Conservation (phyloP, 192 early-diverging fungal species). For the Dissophora globulifera region DNA sequence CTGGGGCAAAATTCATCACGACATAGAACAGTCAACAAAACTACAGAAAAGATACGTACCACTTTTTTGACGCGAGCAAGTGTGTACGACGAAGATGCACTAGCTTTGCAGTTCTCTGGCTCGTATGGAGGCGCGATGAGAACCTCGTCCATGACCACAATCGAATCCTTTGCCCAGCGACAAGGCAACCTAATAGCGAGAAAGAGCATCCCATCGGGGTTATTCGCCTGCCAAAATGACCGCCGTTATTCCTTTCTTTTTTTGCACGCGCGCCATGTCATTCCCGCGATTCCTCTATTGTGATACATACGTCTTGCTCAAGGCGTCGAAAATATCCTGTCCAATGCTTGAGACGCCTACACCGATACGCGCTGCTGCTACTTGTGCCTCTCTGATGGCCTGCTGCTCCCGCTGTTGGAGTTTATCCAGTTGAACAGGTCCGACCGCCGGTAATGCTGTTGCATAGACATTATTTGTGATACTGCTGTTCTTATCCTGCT, state of each 20-base stretch:
- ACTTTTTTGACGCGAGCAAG: slow-evolving; percentile 83
- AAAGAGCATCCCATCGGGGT: too few relatives aligned
- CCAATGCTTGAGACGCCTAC: slow-evolving; percentile 81
- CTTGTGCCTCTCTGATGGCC: slow-evolving; percentile 58
- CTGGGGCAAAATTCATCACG: too few relatives aligned
- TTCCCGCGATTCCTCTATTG: too few relatives aligned
- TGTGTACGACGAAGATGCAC: slow-evolving; percentile 61
- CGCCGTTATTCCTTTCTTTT: too few relatives aligned
- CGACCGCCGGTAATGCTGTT: slow-evolving; percentile 51
- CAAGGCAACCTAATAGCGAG: slow-evolving; percentile 70
- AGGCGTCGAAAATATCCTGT: slow-evolving; percentile 83
- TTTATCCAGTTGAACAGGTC: slow-evolving; percentile 63
- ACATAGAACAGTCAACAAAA: too few relatives aligned
- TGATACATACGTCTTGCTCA: slow-evolving; percentile 83
- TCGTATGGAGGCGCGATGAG: slow-evolving; percentile 79
- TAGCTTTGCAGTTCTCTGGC: slow-evolving; percentile 74
- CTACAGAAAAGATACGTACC: slow-evolving; percentile 61
- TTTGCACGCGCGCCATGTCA: too few relatives aligned
- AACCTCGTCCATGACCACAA: slow-evolving; percentile 86
- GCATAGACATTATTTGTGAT: slow-evolving; percentile 38
- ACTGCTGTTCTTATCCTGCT: slow-evolving; percentile 1
- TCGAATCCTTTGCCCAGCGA: slow-evolving; percentile 76
- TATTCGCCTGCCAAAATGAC: too few relatives aligned
- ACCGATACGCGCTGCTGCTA: slow-evolving; percentile 70
- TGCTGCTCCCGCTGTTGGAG: slow-evolving; percentile 62